Evolutionary conservation across 257 asterid genomes (phyloP).

Genomic region (Cordia subcordata): DNA sequence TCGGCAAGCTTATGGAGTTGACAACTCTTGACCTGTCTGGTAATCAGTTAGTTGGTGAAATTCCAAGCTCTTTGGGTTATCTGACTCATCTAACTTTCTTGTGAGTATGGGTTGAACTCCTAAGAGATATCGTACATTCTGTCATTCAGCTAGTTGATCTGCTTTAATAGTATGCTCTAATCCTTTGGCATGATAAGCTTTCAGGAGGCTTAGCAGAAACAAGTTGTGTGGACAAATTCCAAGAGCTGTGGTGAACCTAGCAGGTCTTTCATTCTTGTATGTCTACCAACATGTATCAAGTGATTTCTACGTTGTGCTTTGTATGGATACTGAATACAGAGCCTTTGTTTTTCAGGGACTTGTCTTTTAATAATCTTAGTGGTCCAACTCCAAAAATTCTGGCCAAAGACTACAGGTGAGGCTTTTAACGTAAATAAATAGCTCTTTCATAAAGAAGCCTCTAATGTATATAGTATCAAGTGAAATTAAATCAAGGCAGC

Average conservation of each 20-base stretch:
- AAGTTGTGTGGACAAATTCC: conserved; percentile 82
- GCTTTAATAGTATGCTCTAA: conserved; percentile 9
- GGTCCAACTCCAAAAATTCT: conserved; percentile 74
- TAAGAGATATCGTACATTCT: neutral
- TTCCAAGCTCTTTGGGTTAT: conserved; percentile 72
- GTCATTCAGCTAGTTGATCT: neutral
- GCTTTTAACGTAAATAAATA: conserved; percentile 5
- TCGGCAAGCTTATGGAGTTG: conserved; percentile 70
- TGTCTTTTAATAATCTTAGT: conserved; percentile 79
- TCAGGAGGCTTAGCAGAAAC: conserved; percentile 82
- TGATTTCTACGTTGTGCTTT: conserved; percentile 2
- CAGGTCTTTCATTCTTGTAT: conserved; percentile 90
- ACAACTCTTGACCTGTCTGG: conserved; percentile 82
- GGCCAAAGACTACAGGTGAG: conserved; percentile 88
- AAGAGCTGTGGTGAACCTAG: conserved; percentile 56
- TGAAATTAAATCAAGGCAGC: neutral
- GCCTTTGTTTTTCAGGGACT: conserved; percentile 58
- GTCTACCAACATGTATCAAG: conserved; percentile 32
- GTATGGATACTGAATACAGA: conserved; percentile 5
- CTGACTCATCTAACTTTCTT: conserved; percentile 56
- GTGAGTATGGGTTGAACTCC: conserved; percentile 41
- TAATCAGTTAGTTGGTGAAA: conserved; percentile 68
- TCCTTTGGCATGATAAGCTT: conserved; percentile 19
- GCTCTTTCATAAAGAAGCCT: neutral
- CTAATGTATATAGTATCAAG: neutral